phyloP scores from a whole-genome alignment of 2,329 filamentous ascomycete species.

The Clarireedia monteithiana region DNA sequence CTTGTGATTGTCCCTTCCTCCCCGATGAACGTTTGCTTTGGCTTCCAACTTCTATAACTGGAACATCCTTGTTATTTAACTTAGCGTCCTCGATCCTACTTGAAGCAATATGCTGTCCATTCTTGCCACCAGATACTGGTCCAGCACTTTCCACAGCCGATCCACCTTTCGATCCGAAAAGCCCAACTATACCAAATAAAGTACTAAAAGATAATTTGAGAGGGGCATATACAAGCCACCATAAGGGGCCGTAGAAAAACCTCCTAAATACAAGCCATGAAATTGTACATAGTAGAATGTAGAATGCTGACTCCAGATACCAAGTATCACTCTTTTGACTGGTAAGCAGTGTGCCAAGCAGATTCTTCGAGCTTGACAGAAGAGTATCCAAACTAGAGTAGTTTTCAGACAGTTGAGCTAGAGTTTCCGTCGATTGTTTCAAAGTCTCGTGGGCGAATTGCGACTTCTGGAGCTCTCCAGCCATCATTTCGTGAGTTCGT shows the following conservation, averaged over 20 bases:
- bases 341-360: constrained; percentile 71
- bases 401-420: constrained; percentile 71
- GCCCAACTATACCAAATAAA: constrained; percentile 46
- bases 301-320: constrained; percentile 90
- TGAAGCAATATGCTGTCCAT: constrained; percentile 10
- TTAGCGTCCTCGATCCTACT: constrained; percentile 14
- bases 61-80: neutral
- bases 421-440: constrained; percentile 71
- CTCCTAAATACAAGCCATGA: constrained; percentile 81
- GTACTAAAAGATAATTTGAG: constrained; percentile 58
- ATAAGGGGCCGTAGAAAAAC: constrained; percentile 79
- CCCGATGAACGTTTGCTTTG: neutral
- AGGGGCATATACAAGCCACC: constrained; percentile 83
- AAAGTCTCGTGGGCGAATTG: constrained; percentile 87
- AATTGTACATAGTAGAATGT: constrained; percentile 69
- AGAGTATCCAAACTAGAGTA: constrained; percentile 76
- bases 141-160: constrained; percentile 7
- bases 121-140: constrained; percentile 10
- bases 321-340: constrained; percentile 96
- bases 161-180: constrained; percentile 21
- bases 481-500: constrained; percentile 80
- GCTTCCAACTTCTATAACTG: neutral
- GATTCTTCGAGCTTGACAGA: constrained; percentile 62
- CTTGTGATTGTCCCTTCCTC: constrained; percentile 7
- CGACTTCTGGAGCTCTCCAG: constrained; percentile 74